Evolutionary conservation across 2,329 filamentous ascomycete species (phyloP), one percentile per base, ranked within the genome.

Genomic region (Purpureocillium takamizusanense): DNA sequence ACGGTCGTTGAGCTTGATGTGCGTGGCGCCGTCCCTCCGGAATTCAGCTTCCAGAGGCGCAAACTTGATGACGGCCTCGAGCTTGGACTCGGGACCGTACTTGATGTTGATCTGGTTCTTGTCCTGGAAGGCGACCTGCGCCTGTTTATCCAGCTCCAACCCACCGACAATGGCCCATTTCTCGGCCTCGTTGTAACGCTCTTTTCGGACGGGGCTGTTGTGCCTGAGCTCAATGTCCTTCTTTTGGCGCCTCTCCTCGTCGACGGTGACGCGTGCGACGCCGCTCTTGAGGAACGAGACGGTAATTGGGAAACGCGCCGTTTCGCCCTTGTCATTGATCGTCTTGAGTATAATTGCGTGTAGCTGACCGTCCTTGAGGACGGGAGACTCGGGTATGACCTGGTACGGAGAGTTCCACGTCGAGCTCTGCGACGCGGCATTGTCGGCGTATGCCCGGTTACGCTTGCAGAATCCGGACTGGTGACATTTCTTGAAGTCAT

Each of bases 381-480:
- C 74, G 42, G 92, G 68, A 2, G 86, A 83, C 23, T 82, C 74
- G 37, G 83, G 65, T 31, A 81, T 70, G 46, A 98, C 72, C 46
- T 73, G 70, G 65, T 97, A 98, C 1, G 90, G 90, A 7, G 87
- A 81, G 48, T 70, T 69, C 84, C 87, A 95, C 21, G 72, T 69
- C 8, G 76, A 72, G 43, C 77, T 79, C 40, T 77, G 65, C 31
- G 76, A 66, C 33, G 76, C 64, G 45, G 81, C 87, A 46, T 76
- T 69, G 62, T 97, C 89, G 57, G 92, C 92, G 57, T 85, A 89
- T 30, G 78, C 84, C 59, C 92, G 81, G 65, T 97, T 97, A 48
- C 92, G 85, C 59, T 88, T 92, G 67, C 92, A 98, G 69, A 98
- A 98, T 53, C 92, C 92, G 4, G 90, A 92, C 59, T 98, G 90